A percentile compares a stretch with the other conserved stretches of the same genome.
Evolutionary conservation across 2,329 filamentous ascomycete species (phyloP).

Genomic region (Bipolaris victoriae): DNA sequence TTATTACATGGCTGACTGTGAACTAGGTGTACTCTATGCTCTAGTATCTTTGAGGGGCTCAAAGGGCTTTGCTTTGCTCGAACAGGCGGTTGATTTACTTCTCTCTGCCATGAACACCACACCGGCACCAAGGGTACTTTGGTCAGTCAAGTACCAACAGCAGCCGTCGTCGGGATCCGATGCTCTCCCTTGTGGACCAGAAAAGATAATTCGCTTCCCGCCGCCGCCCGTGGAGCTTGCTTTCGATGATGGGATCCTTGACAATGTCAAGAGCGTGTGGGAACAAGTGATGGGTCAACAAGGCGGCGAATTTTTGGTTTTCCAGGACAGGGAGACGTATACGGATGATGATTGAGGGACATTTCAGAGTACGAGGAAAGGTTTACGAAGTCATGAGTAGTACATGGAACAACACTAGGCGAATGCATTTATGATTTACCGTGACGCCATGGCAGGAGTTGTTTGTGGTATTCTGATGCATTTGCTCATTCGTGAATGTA

Average conservation of each 20-base stretch:
- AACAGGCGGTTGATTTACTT: conserved; percentile 53
- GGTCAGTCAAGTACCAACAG: conserved; percentile 62
- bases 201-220: conserved; percentile 63
- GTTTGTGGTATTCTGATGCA: background rate
- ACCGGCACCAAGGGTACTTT: conserved; percentile 53
- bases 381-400: background rate
- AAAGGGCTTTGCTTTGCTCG: conserved; percentile 45
- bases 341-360: conserved; percentile 56
- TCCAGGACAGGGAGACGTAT: conserved; percentile 76
- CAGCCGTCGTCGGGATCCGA: conserved; percentile 28
- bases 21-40: conserved; percentile 64
- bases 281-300: conserved; percentile 63
- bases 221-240: conserved; percentile 68
- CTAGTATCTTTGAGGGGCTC: conserved; percentile 52
- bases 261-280: conserved; percentile 74
- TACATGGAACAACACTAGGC: background rate
- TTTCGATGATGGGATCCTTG: conserved; percentile 74
- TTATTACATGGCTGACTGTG: conserved; percentile 44
- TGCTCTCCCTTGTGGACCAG: conserved; percentile 35
- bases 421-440: background rate
- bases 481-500: conserved; percentile 49
- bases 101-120: conserved; percentile 48
- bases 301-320: conserved; percentile 72
- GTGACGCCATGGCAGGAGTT: too few relatives aligned
- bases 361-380: background rate